Percentiles rank a stretch among this genome's conserved stretches.
Conservation (phyloP, 768 basidiomycete genomes). For the Collybiopsis confluens region DNA sequence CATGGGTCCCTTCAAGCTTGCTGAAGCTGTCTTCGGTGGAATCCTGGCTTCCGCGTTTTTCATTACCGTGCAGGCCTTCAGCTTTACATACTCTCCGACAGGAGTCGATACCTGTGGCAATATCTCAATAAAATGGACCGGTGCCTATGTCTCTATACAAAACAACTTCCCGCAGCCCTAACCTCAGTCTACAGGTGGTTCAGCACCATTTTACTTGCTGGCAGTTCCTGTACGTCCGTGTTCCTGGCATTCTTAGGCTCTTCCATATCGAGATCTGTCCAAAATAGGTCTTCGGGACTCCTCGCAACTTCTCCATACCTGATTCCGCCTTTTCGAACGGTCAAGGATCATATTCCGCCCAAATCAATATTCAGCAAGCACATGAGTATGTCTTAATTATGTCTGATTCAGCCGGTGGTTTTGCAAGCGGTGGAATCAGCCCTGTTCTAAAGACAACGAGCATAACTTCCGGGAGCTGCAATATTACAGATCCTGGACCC, state of each 20-base stretch:
- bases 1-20: constrained; percentile 4
- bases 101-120: constrained; percentile 46
- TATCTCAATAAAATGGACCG: constrained; percentile 58
- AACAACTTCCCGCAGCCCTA: constrained; percentile 2
- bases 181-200: constrained; percentile 41
- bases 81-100: constrained; percentile 41
- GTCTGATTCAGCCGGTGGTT: constrained; percentile 72
- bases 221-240: constrained; percentile 45
- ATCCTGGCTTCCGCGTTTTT: constrained; percentile 12
- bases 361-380: constrained; percentile 33
- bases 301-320: constrained; percentile 53
- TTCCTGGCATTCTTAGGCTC: not conserved
- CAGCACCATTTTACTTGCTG: constrained; percentile 46
- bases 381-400: constrained; percentile 52
- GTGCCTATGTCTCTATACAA: constrained; percentile 27
- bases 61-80: constrained; percentile 41
- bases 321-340: constrained; percentile 48
- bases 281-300: constrained; percentile 43
- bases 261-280: not conserved
- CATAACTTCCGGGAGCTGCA: constrained; percentile 41
- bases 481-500: constrained; percentile 38
- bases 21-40: constrained; percentile 11
- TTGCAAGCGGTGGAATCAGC: constrained; percentile 28
- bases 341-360: constrained; percentile 46
- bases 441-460: constrained; percentile 14